These are phyloP conservation scores for Chlamydomonas incerta DNA, from an alignment of 139 green algal genomes.

Conservation along the genomic window DNA sequence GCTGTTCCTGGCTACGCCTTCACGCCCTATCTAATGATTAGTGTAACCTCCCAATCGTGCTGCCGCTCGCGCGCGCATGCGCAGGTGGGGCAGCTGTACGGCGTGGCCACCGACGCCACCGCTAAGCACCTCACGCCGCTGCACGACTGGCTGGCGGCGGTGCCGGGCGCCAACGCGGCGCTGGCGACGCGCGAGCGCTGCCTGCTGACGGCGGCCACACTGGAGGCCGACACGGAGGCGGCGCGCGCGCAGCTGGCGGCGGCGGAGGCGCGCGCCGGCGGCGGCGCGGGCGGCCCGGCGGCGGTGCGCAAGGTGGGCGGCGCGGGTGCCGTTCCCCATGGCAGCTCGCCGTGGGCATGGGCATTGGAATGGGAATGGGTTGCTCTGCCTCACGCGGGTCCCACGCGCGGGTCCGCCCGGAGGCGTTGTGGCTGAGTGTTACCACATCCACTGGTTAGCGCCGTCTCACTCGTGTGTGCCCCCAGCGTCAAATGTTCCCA, in stretches of 20 bases:
- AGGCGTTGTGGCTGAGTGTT: too few relatives aligned
- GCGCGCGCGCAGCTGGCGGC: background rate
- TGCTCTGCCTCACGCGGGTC: too few relatives aligned
- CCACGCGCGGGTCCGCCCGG: background rate
- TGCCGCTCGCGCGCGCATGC: too few relatives aligned
- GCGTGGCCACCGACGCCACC: conserved; percentile 23
- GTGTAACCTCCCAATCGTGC: too few relatives aligned
- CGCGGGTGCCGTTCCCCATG: too few relatives aligned
- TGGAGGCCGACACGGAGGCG: conserved; percentile 15
- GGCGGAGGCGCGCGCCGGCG: background rate
- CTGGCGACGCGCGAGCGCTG: conserved; percentile 38
- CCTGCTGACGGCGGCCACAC: conserved; percentile 31
- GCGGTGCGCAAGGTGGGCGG: conserved; percentile 2
- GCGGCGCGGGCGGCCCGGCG: background rate
- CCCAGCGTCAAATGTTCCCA: too few relatives aligned
- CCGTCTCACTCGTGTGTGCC: too few relatives aligned
- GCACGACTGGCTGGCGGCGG: conserved; percentile 42
- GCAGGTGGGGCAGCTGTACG: conserved; percentile 19
- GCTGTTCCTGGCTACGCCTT: background rate
- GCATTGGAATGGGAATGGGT: too few relatives aligned
- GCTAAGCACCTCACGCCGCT: conserved; percentile 29
- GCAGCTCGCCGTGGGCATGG: too few relatives aligned
- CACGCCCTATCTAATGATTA: too few relatives aligned
- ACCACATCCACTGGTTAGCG: too few relatives aligned
- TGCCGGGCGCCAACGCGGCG: background rate